Percentiles rank a stretch among this genome's conserved stretches.
Conservation (phyloP, 2,329 filamentous ascomycete genomes). For the Dactylellina haptotyla region DNA sequence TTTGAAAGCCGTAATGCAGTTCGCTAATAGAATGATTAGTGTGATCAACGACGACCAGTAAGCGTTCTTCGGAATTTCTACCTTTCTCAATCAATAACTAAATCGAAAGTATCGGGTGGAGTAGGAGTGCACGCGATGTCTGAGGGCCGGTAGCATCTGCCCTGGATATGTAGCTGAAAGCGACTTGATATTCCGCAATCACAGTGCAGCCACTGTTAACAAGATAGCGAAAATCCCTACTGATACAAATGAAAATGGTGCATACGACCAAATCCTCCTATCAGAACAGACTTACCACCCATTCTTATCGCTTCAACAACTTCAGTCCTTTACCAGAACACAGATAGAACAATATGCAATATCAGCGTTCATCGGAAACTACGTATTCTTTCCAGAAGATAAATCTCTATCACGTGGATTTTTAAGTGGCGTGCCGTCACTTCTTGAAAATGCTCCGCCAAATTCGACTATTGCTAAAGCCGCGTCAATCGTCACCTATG, state of each 20-base stretch:
- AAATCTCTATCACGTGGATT: background rate
- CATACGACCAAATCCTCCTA: background rate
- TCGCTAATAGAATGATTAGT: background rate
- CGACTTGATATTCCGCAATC: constrained; percentile 22
- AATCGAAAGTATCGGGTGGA: background rate
- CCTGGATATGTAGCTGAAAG: constrained; percentile 7
- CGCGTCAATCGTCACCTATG: constrained; percentile 1
- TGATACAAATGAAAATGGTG: background rate
- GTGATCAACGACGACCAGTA: constrained; percentile 14
- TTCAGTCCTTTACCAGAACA: background rate
- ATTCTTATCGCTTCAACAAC: constrained; percentile 3
- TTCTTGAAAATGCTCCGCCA: background rate
- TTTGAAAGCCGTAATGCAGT: no score
- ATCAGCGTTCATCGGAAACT: constrained; percentile 7
- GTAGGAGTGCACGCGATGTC: constrained; percentile 12
- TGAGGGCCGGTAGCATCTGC: background rate
- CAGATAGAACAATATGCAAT: constrained; percentile 6
- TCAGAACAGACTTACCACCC: background rate
- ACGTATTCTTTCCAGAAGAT: background rate
- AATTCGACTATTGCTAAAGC: constrained; percentile 5
- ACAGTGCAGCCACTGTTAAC: background rate
- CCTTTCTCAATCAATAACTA: background rate
- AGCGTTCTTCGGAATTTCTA: background rate
- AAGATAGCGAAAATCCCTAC: background rate
- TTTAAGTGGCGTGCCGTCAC: background rate